Percentiles rank a stretch among this genome's conserved stretches.
phyloP scores from a whole-genome alignment of 179 eudicot species.

The Beta lomatogona region DNA sequence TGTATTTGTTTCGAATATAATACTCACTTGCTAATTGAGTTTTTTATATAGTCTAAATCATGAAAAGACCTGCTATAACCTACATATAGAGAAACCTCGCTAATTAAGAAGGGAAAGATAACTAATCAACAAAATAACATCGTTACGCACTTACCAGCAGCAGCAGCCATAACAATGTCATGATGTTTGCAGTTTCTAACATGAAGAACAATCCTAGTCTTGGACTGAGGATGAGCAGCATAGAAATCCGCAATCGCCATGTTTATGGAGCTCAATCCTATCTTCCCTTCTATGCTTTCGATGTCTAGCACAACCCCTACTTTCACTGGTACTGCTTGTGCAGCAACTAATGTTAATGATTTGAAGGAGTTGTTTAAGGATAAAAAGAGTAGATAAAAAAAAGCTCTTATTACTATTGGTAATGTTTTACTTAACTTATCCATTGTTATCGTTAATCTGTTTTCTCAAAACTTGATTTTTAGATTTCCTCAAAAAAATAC shows the following conservation, averaged over 20 bases:
- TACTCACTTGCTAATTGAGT: too few relatives aligned
- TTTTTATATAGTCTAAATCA: too few relatives aligned
- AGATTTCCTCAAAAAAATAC: not conserved
- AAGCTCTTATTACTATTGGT: not conserved
- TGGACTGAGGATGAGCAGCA: conserved; percentile 25
- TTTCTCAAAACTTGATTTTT: not conserved
- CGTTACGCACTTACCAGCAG: conserved; percentile 30
- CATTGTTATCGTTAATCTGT: not conserved
- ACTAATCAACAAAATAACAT: too few relatives aligned
- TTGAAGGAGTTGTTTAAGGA: not conserved
- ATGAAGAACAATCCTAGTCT: conserved; percentile 38
- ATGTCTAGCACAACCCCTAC: conserved; percentile 45
- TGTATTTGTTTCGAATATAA: too few relatives aligned
- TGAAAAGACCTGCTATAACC: too few relatives aligned
- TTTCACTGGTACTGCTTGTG: conserved; percentile 24
- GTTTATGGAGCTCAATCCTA: conserved; percentile 40
- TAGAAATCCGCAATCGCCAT: conserved; percentile 53
- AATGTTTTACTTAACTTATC: not conserved
- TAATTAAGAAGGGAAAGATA: too few relatives aligned
- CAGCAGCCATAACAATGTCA: conserved; percentile 36
- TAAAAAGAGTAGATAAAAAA: not conserved
- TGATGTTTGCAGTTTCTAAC: conserved; percentile 38
- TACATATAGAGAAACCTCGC: too few relatives aligned
- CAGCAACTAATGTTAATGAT: not conserved
- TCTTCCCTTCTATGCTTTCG: conserved; percentile 38